Percentiles rank a stretch among this genome's conserved stretches.
Conservation (phyloP, 176 grass and related monocot species). For the Neostapfia colusana region DNA sequence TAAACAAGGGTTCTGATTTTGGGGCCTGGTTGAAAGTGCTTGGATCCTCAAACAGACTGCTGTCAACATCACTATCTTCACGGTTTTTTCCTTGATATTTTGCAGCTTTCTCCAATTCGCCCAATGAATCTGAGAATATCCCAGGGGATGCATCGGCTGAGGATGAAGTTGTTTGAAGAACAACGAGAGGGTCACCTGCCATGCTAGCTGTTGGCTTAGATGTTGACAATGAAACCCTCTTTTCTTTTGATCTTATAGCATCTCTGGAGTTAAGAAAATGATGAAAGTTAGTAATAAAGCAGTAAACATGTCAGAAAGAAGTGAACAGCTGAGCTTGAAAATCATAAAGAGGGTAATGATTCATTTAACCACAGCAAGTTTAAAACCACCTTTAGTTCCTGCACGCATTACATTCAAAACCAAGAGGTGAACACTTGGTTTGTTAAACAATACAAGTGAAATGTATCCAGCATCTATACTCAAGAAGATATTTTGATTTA, state of each 20-base stretch:
- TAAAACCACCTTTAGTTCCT: not conserved
- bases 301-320: not conserved
- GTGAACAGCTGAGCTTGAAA: not conserved
- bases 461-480: not conserved
- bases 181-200: slow-evolving; percentile 69
- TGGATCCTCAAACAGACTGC: slow-evolving; percentile 54
- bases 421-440: not conserved
- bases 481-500: slow-evolving; percentile 11
- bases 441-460: slow-evolving; percentile 2
- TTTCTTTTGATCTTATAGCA: slow-evolving; percentile 43
- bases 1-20: slow-evolving; percentile 58
- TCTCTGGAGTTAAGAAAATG: slow-evolving; percentile 57
- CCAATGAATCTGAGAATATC: slow-evolving; percentile 62
- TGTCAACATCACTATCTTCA: slow-evolving; percentile 34
- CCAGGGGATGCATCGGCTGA: slow-evolving; percentile 52
- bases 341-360: not conserved
- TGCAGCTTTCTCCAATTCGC: slow-evolving; percentile 45
- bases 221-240: slow-evolving; percentile 48
- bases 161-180: slow-evolving; percentile 70
- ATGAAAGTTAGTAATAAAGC: not conserved
- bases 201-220: slow-evolving; percentile 49
- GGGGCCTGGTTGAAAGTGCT: slow-evolving; percentile 50
- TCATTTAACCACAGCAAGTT: slow-evolving; percentile 1
- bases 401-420: not conserved
- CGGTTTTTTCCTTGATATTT: slow-evolving; percentile 46